phyloP scores from a whole-genome alignment of 495 filamentous ascomycete species.

The Xylaria nigripes region DNA sequence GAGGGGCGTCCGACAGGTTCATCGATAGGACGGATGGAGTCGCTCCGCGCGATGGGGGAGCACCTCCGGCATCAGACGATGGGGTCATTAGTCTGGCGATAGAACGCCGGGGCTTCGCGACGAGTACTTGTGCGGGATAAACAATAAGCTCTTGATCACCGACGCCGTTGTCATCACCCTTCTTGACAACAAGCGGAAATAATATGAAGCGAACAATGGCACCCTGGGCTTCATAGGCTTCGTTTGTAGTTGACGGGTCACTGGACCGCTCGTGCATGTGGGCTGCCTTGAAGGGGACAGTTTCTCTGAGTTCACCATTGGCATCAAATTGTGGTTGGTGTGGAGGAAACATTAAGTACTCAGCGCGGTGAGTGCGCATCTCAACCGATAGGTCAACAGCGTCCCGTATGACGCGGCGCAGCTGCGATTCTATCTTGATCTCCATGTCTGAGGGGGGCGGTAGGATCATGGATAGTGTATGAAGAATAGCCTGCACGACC shows the following conservation, averaged over 20 bases:
- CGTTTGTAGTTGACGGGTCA: constrained; percentile 47
- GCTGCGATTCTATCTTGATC: constrained; percentile 62
- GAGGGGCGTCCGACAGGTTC: constrained; percentile 21
- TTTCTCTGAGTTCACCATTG: constrained; percentile 75
- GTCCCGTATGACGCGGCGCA: constrained; percentile 71
- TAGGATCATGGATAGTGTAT: constrained; percentile 67
- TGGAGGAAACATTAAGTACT: constrained; percentile 95
- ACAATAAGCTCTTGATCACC: constrained; percentile 90
- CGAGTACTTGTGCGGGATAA: constrained; percentile 84
- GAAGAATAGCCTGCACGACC: constrained; percentile 76
- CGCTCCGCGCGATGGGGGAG: constrained; percentile 20
- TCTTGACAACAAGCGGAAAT: constrained; percentile 90
- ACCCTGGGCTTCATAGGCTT: constrained; percentile 64
- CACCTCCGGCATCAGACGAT: constrained; percentile 23
- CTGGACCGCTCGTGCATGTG: constrained; percentile 90
- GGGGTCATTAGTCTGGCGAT: constrained; percentile 24
- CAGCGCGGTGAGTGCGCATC: constrained; percentile 92
- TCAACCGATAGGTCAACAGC: constrained; percentile 85
- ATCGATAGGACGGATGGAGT: constrained; percentile 21
- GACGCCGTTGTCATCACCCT: constrained; percentile 77
- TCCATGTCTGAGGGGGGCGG: constrained; percentile 72
- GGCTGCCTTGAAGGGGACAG: constrained; percentile 76
- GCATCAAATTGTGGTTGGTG: constrained; percentile 92
- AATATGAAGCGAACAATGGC: constrained; percentile 81
- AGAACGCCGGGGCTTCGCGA: constrained; percentile 33